Base-by-base conservation (phyloP, 2,329 filamentous ascomycete genomes). In the Rutstroemia sydowiana region DNA sequence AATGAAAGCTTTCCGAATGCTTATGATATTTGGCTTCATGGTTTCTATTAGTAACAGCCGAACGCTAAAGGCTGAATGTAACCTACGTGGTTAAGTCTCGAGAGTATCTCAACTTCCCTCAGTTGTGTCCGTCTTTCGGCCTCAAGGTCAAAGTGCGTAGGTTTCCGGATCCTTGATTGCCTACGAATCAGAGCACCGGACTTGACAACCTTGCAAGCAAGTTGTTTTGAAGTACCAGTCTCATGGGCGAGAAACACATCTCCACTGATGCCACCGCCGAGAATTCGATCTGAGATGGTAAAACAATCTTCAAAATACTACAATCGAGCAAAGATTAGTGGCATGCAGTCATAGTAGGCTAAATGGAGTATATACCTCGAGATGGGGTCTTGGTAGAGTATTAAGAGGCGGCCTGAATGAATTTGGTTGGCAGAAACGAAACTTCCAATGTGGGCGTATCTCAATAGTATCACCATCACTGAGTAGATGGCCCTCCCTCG, bases 121-220 rank as follows among this genome's bases (percentile, higher is more conserved):
- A 73, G 61, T 45, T 73, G 69, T 7, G 70, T 70, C 7, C 66
- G 64, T 8, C 69, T 57, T 3, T 67, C 59, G 8, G 58, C 39
- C 61, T 60, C n/a, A 56, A 58, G 28, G 52, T 37, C 34, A 13
- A 46, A 3, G 30, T 31, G 32, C 5, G 23, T 18, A 20, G 11
- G 3, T 46, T 4, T 40, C 31, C 14, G 21, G 18, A 36, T 14
- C n/a, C 16, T 41, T 28, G 28, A 20, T 2, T 26, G 9, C 6
- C 14, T 30, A 31, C n/a, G 6, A 31, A 36, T 20, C 5, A 26
- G 20, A 8, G 34, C 10, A 7, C 39, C 4, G 10, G 18, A 61
- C 48, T 78, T 70, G 47, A 87, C 70, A 8, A 87, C 67, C 60
- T 89, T 88, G 70, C 85, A 89, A 10, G 83, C 84, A 18, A 87